Base-by-base conservation (phyloP, 139 green algal species). In the Chlorella sorokiniana region DNA sequence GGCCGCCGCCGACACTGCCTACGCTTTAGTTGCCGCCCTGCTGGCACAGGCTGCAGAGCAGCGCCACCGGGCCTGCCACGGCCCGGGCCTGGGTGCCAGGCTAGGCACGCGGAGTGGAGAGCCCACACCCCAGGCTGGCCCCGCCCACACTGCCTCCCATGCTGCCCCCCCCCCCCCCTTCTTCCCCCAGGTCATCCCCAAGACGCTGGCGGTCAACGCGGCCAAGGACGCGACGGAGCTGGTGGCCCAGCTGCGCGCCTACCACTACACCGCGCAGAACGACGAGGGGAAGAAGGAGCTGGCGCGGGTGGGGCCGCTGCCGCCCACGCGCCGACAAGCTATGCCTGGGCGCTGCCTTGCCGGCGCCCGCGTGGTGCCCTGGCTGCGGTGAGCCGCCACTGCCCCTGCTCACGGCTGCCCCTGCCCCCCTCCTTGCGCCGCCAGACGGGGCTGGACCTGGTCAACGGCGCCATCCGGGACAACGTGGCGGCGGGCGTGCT, bases 211-310 rank as follows among this genome's bases (percentile, higher is more conserved):
- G 1, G 96, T 99, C 51, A 99, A 99, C 82, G 95, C 95, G 14
- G 96, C 95, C 67, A 98, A 98, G 88, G 95, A 98, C 84, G 94
- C 94, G 4, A 98, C 95, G 18, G 95, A 98, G 75, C 89, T 98
- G 68, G 95, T 98, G 27, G 96, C 96, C 25, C 95, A 96, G 82
- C 92, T 99, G 72, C 87, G 96, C 14, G 93, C 96, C 1, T 97
- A 95, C 86, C 96, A 99, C 89, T 94, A 97, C 91, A 94, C 91
- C n/a, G 89, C 94, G 23, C 95, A 97, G 90, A 81, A 10, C 56
- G 59, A 81, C 33, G 22, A 9, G 23, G 79, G 59, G 38, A 48
- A 67, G 70, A 33, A 51, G 31, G 51, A 51, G 38, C 59, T 81
- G 75, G 76, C 86, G 35, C 87, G 93, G 65, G 65, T 72, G 37